Base-by-base conservation (phyloP, 345 rosid species). In the Excoecaria cochinchinensis region DNA sequence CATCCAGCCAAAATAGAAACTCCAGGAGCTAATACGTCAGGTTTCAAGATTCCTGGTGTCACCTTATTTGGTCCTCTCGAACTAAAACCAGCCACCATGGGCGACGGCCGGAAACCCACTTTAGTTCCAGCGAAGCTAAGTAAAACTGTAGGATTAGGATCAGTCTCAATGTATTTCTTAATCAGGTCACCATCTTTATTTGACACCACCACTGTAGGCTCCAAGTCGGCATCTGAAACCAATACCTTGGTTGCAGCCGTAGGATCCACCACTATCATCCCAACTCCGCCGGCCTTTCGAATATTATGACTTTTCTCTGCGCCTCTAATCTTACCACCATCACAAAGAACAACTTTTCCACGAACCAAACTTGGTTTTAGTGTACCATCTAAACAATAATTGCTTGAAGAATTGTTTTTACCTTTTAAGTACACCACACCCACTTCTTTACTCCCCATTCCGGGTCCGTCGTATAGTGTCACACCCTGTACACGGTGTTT, bases 271-370 rank as follows among this genome's bases (percentile, higher is more conserved):
- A 90, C 76, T 62, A 94, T 88, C 97, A 94, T 94, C 69, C 93
- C 98, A 15, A 83, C 67, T 6, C 98, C 98, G 3, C 96, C 97
- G 0, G 93, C 94, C 6, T 88, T 88, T 22, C 82, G 82, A 24
- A 94, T 96, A 0, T 87, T 92, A 8, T 69, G 79, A 47, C 98
- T 96, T 81, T 94, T 92, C 78, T 89, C 92, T 3, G 85, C 92
- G 17, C 94, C 87, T 15, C 90, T 81, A 77, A 79, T 92, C 4
- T 79, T 64, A 6, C 97, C 98, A 48, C 94, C 70, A 21, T 92
- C 97, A 44, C 98, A 94, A 10, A 94, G 3, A 12, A 94, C 97
- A 47, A 94, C 86, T 24, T 90, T 89, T 8, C 97, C 96, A 17
- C 80, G 83, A 4, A 92, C 94, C 3, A 81, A 40, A 0, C 52